Conservation (phyloP, 2,329 filamentous ascomycete species). For the Macrophomina phaseolina region DNA sequence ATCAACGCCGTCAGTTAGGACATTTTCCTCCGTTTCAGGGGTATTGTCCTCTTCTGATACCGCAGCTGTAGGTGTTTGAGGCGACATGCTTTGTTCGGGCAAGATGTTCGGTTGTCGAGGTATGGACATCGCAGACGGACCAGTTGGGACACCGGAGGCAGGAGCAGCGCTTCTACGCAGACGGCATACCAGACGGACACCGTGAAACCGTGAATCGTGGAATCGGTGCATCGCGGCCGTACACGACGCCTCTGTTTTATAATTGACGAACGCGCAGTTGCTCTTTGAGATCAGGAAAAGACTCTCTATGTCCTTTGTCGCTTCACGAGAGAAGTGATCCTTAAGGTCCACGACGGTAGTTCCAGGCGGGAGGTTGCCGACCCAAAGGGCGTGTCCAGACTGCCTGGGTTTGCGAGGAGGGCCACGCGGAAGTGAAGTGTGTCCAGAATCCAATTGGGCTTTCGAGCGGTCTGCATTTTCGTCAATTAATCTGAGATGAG, state of each 20-base stretch:
- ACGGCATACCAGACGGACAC: conserved; percentile 83
- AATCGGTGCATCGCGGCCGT: conserved; percentile 78
- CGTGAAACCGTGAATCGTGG: conserved; percentile 88
- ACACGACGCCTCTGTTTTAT: conserved; percentile 79
- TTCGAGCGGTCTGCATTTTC: not conserved
- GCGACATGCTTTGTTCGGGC: conserved; percentile 33
- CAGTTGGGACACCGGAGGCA: conserved; percentile 58
- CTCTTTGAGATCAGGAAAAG: conserved; percentile 95
- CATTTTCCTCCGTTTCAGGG: not conserved
- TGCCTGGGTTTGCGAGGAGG: conserved; percentile 70
- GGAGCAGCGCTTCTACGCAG: conserved; percentile 65
- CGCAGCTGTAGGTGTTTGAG: conserved; percentile 27
- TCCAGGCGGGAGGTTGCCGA: conserved; percentile 88
- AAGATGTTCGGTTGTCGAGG: conserved; percentile 35
- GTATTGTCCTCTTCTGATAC: not conserved
- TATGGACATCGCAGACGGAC: conserved; percentile 56
- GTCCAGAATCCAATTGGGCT: conserved; percentile 23
- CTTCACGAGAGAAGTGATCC: conserved; percentile 83
- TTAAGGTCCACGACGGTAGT: conserved; percentile 85
- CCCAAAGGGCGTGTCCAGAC: conserved; percentile 90
- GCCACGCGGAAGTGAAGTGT: conserved; percentile 58
- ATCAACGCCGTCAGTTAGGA: conserved; percentile 2
- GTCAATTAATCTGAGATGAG: not conserved
- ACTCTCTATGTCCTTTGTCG: conserved; percentile 77
- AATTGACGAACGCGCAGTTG: conserved; percentile 97